Evolutionary conservation across 2,329 filamentous ascomycete species (phyloP).

Genomic region (Beauveria bassiana): DNA sequence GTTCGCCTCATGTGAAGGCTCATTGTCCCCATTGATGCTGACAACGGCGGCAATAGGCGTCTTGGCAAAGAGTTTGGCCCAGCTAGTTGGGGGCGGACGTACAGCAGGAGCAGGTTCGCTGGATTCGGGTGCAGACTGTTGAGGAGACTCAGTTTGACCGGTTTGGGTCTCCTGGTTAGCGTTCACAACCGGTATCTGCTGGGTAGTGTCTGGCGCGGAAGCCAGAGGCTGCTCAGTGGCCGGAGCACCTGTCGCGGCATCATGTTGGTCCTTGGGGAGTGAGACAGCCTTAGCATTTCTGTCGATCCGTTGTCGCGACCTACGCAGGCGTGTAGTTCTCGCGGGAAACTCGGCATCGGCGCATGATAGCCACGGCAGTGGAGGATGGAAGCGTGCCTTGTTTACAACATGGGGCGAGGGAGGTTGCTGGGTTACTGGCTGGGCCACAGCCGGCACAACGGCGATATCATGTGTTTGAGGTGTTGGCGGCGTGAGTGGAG

Average conservation of each 20-base stretch:
- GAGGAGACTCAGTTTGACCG: background rate
- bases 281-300: slow-evolving; percentile 32
- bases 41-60: slow-evolving; percentile 11
- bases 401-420: background rate
- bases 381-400: slow-evolving; percentile 35
- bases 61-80: slow-evolving; percentile 33
- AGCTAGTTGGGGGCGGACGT: slow-evolving; percentile 28
- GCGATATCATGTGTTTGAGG: slow-evolving; percentile 30
- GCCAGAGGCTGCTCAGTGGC: background rate
- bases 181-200: background rate
- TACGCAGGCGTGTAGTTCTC: slow-evolving; percentile 28
- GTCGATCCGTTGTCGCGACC: slow-evolving; percentile 34
- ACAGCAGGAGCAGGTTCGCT: slow-evolving; percentile 17
- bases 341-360: slow-evolving; percentile 44
- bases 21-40: background rate
- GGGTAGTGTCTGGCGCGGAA: background rate
- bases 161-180: background rate
- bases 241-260: slow-evolving; percentile 15
- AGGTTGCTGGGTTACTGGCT: slow-evolving; percentile 4
- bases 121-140: slow-evolving; percentile 8
- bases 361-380: slow-evolving; percentile 50
- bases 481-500: slow-evolving; percentile 41
- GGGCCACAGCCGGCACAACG: slow-evolving; percentile 16
- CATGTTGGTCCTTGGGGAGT: slow-evolving; percentile 33
- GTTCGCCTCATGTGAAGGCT: slow-evolving; percentile 14